These are phyloP conservation scores for Thinopyrum obtusiflorum DNA, from an alignment of 202 grass and related monocot genomes.

Conservation along the genomic window DNA sequence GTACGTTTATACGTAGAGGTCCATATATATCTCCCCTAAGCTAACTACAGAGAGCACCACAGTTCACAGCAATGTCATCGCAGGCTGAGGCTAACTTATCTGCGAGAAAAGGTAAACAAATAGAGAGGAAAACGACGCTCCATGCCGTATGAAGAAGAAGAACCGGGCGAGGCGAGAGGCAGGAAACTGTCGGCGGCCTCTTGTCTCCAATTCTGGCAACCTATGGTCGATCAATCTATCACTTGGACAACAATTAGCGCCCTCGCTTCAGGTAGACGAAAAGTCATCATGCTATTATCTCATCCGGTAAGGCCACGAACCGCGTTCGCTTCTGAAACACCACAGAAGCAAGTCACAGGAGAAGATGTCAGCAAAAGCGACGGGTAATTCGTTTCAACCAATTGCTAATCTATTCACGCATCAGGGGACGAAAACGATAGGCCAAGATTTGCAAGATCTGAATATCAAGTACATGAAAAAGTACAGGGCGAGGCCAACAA, in stretches of 20 bases:
- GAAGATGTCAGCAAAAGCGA: conserved; percentile 14
- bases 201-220: neutral
- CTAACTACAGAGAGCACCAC: neutral
- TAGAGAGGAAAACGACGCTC: neutral
- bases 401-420: neutral
- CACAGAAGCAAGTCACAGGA: neutral
- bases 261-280: neutral
- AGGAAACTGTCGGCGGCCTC: neutral
- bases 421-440: conserved; percentile 26
- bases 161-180: neutral
- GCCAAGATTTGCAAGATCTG: neutral
- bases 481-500: neutral
- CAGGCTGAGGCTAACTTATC: neutral
- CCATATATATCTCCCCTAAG: neutral
- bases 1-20: neutral
- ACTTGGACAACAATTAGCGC: neutral
- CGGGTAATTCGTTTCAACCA: neutral
- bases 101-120: neutral
- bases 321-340: conserved; percentile 79
- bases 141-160: neutral
- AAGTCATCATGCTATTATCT: conserved; percentile 58
- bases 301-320: conserved; percentile 72
- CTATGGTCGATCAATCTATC: neutral
- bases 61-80: neutral
- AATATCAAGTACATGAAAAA: too few relatives aligned